Evolutionary conservation across 306 rosid species (phyloP).

Genomic region (Sophora flavescens): DNA sequence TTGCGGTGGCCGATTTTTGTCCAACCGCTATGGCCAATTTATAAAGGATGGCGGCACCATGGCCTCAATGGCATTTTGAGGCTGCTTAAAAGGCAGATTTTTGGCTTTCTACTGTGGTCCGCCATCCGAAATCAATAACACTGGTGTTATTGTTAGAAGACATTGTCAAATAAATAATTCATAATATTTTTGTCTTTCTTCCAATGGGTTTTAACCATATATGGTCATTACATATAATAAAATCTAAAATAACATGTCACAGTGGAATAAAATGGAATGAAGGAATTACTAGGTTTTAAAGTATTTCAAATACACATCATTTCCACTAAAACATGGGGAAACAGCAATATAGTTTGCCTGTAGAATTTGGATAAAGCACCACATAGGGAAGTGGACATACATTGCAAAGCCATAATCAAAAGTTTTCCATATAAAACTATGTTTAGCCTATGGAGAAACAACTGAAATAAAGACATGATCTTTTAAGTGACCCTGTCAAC

Average conservation of each 20-base stretch:
- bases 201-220: not conserved
- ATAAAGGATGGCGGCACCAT: too few relatives aligned
- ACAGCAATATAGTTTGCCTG: not conserved
- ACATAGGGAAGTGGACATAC: constrained; percentile 27
- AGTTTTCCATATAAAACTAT: constrained; percentile 13
- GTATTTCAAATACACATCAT: not conserved
- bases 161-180: not conserved
- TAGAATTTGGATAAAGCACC: constrained; percentile 14
- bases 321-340: constrained; percentile 10
- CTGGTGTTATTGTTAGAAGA: constrained; percentile 4
- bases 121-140: too few relatives aligned
- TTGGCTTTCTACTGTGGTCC: too few relatives aligned
- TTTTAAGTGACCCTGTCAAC: constrained; percentile 3
- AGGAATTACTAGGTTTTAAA: not conserved
- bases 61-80: too few relatives aligned
- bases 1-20: too few relatives aligned
- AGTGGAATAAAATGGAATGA: not conserved
- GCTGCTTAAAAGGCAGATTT: too few relatives aligned
- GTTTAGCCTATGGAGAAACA: constrained; percentile 2
- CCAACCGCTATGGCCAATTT: too few relatives aligned
- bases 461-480: not conserved
- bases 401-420: constrained; percentile 10
- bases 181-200: not conserved
- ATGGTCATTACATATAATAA: constrained; percentile 15
- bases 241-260: constrained; percentile 21